These are phyloP conservation scores for Symbiodinium pilosum DNA, from an alignment of 73 alveolate genomes.

Conservation along the genomic window DNA sequence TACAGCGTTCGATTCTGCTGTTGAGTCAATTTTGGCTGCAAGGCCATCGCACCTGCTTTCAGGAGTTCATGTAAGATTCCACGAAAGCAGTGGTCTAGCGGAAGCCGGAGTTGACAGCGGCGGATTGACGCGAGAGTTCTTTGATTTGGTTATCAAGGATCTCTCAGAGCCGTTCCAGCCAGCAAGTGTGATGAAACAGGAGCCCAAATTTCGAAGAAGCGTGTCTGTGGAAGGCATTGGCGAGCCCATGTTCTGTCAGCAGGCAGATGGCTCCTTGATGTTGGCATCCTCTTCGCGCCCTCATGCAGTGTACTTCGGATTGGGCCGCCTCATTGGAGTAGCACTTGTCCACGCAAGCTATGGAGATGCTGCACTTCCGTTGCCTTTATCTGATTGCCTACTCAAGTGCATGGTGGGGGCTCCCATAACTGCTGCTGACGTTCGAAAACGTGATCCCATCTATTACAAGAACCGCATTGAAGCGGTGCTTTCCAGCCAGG, in stretches of 20 bases:
- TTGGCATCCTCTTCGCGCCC: not conserved
- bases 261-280: conserved; percentile 9
- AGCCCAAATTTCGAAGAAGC: not conserved
- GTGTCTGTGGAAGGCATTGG: conserved; percentile 1
- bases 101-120: conserved; percentile 9
- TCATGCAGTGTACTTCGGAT: not conserved
- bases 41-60: not conserved
- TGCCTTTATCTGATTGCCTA: not conserved
- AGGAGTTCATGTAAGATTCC: not conserved
- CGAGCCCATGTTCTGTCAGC: conserved; percentile 3
- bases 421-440: not conserved
- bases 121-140: not conserved
- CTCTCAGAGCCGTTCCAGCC: not conserved
- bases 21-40: conserved; percentile 3
- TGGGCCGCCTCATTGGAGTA: not conserved
- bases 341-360: not conserved
- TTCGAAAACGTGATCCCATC: not conserved
- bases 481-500: not conserved
- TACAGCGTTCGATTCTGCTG: not conserved
- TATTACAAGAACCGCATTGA: conserved; percentile 3
- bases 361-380: not conserved
- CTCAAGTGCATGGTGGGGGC: not conserved
- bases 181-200: not conserved
- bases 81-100: not conserved
- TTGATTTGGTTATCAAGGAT: not conserved